Base-by-base conservation (phyloP, 208 protist species). In the Acanthamoeba culbertsoni region DNA sequence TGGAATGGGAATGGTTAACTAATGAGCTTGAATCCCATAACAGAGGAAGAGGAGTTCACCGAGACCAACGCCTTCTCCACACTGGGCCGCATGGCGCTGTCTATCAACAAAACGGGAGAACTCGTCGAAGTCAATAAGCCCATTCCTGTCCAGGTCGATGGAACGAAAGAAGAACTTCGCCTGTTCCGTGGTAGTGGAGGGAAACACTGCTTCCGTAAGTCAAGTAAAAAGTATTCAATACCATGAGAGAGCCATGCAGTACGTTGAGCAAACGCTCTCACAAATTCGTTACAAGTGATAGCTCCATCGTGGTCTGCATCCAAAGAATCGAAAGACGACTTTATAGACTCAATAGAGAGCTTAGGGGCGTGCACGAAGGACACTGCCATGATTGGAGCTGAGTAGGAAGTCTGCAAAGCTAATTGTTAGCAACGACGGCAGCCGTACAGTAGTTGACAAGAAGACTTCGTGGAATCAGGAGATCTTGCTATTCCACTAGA, bases 141-240 rank as follows among this genome's bases (percentile, higher is more conserved):
- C 68, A n/a, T 79, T 79, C 35, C 42, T 45, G 68, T 79, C 68
- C 5, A 79, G 68, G 68, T 79, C 68, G n/a, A 79, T 79, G 37
- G 68, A 79, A 12, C 68, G 33, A 20, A 79, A 79, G 42, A 79
- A 79, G 68, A 79, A 79, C 37, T 28, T 6, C 12, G 37, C 68
- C 42, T 79, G 68, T 28, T 79, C 68, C 37, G 42, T 20, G 37
- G 68, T 79, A 3, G 68, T 26, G 3, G 26, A 20, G 4, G 68
- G 68, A 40, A 79, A 79, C 68, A 79, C 68, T 79, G 42, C 37
- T 10, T 0, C 31, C 65, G 5, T 16, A 2, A 6, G 28, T 40
- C 12, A 12, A 71, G n/a, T 8, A 71, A 18, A 57, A 12, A 28
- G 33, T 7, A 18, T 26, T 18, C 55, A 62, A 57, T 23, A 57